Base-by-base conservation (phyloP, 805 yeast species). In the Scheffersomyces ergatensis region DNA sequence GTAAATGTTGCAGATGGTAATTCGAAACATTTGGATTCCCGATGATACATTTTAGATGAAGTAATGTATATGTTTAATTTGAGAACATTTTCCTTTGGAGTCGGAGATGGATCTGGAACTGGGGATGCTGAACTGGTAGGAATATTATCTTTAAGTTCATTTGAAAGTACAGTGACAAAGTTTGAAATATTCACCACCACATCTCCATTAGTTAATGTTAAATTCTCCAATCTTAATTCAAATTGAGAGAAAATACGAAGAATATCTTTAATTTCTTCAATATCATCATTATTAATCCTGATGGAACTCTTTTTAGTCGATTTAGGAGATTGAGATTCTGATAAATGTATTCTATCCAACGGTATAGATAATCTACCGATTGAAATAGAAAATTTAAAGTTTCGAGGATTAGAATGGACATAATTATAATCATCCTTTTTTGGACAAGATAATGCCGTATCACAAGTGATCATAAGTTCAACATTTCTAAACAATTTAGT, bases 1-100 rank as follows among this genome's bases (percentile, higher is more conserved):
- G 44, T 30, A 2, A 62, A 48, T 0, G 72, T 54, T 12, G 60
- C 58, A 3, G 73, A 59, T 0, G 73, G 74, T 6, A 69, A 36
- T 23, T 63, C 71, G 27, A 70, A 40, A 40, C 67, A 58, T 31
- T 51, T 53, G 34, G 58, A 53, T 13, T 50, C 63, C 9, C 53
- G 44, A 34, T 70, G 68, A 34, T 39, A 53, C 4, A 68, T 13
- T 35, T 50, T 59, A 11, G 54, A 53, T 2, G 65, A 51, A 1
- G 72, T 60, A 20, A 64, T 33, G 42, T 61, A 60, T 14, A 61
- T 34, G 23, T 39, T 49, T 23, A 53, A 41, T 17, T 46, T 53
- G 38, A 49, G 27, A 8, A 29, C 30, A 27, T 32, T 43, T 24
- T 32, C 35, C 11, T 34, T 32, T 29, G 32, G 17, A 7, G 11